These are phyloP conservation scores for Hirschfeldia incana DNA, from an alignment of 345 rosid species.

Conservation along the genomic window DNA sequence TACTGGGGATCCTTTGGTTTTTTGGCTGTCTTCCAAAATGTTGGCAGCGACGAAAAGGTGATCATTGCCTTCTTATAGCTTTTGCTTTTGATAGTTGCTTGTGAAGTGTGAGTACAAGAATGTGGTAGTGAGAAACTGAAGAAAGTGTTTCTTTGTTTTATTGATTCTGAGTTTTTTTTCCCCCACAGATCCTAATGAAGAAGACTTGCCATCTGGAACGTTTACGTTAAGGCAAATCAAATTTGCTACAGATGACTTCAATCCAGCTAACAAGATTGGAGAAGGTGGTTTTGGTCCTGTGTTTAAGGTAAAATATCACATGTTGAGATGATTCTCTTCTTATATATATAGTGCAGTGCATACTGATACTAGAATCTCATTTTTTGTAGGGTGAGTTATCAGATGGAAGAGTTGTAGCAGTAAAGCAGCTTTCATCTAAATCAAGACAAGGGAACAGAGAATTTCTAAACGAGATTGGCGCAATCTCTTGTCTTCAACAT, in stretches of 20 bases:
- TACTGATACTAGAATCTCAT: not conserved
- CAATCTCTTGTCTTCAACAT: conserved; percentile 69
- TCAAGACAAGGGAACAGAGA: conserved; percentile 76
- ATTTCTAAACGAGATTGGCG: conserved; percentile 67
- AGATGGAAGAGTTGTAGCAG: conserved; percentile 65
- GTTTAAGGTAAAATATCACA: conserved; percentile 46
- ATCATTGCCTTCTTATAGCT: not conserved
- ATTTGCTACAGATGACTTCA: conserved; percentile 57
- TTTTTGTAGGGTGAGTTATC: conserved; percentile 47
- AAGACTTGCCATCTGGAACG: conserved; percentile 46
- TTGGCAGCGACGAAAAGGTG: conserved; percentile 32
- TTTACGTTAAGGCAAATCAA: conserved; percentile 59
- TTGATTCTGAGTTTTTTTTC: not conserved
- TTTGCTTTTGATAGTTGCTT: not conserved
- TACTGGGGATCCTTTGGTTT: conserved; percentile 49
- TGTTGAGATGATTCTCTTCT: conserved; percentile 3
- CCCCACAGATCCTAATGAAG: conserved; percentile 33
- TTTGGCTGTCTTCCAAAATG: conserved; percentile 38
- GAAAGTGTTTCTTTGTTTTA: no score
- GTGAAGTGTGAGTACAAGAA: not conserved
- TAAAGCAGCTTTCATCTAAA: conserved; percentile 72
- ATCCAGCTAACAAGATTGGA: conserved; percentile 54
- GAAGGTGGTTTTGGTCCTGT: conserved; percentile 77
- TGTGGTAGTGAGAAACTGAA: conserved; percentile 2
- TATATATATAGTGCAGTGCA: not conserved